Percentiles rank a stretch among this genome's conserved stretches.
Evolutionary conservation across 768 basidiomycete genomes (phyloP).

Genomic region (Boletus sp.): DNA sequence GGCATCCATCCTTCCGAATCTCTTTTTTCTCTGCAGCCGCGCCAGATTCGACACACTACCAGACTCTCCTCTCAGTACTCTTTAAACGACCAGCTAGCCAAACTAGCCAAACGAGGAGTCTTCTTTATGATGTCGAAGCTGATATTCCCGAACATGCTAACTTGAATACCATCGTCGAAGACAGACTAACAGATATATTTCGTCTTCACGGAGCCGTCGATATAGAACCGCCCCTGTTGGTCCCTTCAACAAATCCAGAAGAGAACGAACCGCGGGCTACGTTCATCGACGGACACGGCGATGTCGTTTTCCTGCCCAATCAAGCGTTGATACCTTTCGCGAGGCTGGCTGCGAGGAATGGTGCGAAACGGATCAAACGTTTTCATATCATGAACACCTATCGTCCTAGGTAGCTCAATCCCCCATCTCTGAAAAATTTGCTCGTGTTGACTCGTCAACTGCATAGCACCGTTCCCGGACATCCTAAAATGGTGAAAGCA

Average conservation of each 20-base stretch:
- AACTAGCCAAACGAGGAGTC: constrained; percentile 59
- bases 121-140: constrained; percentile 71
- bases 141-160: constrained; percentile 69
- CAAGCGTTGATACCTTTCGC: constrained; percentile 77
- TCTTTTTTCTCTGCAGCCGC: constrained; percentile 47
- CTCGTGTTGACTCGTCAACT: constrained; percentile 1
- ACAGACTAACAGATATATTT: constrained; percentile 75
- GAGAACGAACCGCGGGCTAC: constrained; percentile 66
- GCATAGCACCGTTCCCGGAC: constrained; percentile 61
- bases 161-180: constrained; percentile 73
- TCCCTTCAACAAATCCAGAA: constrained; percentile 63
- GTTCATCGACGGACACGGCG: constrained; percentile 79
- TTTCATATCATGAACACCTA: constrained; percentile 78
- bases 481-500: constrained; percentile 70
- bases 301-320: constrained; percentile 69
- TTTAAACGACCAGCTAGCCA: constrained; percentile 72
- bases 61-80: constrained; percentile 71
- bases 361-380: constrained; percentile 72
- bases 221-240: constrained; percentile 80
- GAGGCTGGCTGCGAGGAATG: constrained; percentile 71
- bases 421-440: neutral
- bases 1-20: neutral
- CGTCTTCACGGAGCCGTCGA: constrained; percentile 88
- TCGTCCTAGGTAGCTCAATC: constrained; percentile 54
- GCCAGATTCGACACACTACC: constrained; percentile 77